Conservation (phyloP, 176 grass and related monocot species). For the Luzula sylvatica region DNA sequence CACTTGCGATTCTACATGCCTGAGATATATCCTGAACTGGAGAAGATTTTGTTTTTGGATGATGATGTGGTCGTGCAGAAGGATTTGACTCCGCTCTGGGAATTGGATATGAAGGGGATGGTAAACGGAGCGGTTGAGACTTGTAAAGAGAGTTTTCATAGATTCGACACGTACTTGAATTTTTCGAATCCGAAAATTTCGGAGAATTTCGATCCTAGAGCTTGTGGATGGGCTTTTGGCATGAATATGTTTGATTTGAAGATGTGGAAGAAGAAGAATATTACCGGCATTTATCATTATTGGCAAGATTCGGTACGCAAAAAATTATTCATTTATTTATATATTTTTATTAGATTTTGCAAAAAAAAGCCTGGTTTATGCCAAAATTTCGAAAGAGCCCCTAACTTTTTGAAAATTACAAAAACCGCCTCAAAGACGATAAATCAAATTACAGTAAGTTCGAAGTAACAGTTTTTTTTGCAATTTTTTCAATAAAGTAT, state of each 20-base stretch:
- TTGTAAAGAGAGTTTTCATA: conserved; percentile 95
- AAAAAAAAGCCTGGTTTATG: no score
- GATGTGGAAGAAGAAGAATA: conserved; percentile 83
- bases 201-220: conserved; percentile 74
- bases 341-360: background rate
- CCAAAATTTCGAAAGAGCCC: no score
- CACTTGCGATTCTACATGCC: conserved; percentile 97
- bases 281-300: conserved; percentile 96
- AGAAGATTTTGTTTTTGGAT: conserved; percentile 94
- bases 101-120: conserved; percentile 79
- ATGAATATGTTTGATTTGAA: conserved; percentile 98
- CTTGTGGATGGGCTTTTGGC: conserved; percentile 98
- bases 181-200: conserved; percentile 80
- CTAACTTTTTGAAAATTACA: no score
- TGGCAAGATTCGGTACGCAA: conserved; percentile 92
- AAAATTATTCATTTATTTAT: conserved; percentile 18
- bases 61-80: conserved; percentile 94
- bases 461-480: no score
- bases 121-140: conserved; percentile 97
- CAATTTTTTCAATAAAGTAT: no score
- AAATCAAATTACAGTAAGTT: no score
- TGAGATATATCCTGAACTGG: conserved; percentile 81
- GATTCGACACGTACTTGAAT: conserved; percentile 92
- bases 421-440: no score
- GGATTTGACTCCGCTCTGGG: conserved; percentile 77